These are phyloP conservation scores for Venturia oleaginea DNA, from an alignment of 2,329 filamentous ascomycete genomes.

Conservation along the genomic window DNA sequence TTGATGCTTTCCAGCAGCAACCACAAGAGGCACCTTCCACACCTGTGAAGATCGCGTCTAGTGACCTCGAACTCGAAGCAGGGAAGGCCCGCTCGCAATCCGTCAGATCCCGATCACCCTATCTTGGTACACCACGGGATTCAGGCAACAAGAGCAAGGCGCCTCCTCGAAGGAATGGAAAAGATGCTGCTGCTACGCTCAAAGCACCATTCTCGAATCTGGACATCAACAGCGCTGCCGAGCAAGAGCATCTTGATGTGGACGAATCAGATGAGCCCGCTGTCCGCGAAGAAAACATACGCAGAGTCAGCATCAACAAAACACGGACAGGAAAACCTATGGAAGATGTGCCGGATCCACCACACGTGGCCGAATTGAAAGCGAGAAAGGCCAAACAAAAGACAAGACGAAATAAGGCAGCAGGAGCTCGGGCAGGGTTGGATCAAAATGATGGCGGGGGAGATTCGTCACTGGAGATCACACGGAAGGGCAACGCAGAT, in stretches of 20 bases:
- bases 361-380: conserved; percentile 16
- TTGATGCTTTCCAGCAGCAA: conserved; percentile 18
- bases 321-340: conserved; percentile 32
- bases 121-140: background rate
- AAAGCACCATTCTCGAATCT: conserved; percentile 32
- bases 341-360: conserved; percentile 24
- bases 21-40: conserved; percentile 32
- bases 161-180: conserved; percentile 23
- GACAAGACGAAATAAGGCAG: conserved; percentile 37
- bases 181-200: conserved; percentile 28
- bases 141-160: background rate
- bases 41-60: background rate
- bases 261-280: conserved; percentile 28
- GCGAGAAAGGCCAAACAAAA: conserved; percentile 25
- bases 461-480: conserved; percentile 22
- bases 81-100: no score
- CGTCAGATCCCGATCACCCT: background rate
- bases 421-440: conserved; percentile 32
- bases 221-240: conserved; percentile 30
- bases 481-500: conserved; percentile 25
- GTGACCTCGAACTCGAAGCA: no score
- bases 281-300: conserved; percentile 19
- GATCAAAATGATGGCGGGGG: conserved; percentile 22
- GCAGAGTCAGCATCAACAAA: conserved; percentile 31
- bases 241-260: conserved; percentile 22